Evolutionary conservation across 2,329 filamentous ascomycete species (phyloP), one percentile per base, ranked within the genome.

Genomic region (Pseudodiploospora longispora): DNA sequence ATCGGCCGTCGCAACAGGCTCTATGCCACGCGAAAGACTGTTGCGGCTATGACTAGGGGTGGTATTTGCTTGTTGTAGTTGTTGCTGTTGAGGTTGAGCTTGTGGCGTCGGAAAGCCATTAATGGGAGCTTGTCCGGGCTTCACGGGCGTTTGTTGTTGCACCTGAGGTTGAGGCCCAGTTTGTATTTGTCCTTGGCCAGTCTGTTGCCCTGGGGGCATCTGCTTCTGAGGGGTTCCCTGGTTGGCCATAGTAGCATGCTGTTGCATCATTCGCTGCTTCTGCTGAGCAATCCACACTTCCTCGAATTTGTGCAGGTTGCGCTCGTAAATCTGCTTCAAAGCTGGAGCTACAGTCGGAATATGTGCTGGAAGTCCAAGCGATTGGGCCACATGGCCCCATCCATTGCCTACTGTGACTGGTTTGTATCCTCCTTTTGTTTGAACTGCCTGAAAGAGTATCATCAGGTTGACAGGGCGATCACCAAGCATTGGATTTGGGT

Each of bases 281-380:
- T 79, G 78, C 53, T 77, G 75, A 31, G 72, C 68, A 32, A 75
- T 58, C 69, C 76, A 85, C 2, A 75, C 76, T 47, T 82, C 78
- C 59, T 96, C 90, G 51, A 95, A 96, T 30, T 82, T 76, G 28
- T 76, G 67, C 5, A 96, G 67, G 52, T 90, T 89, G 32, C 78
- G 74, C 55, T 89, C 83, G 62, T 93, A 95, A 6, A 87, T 74
- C 29, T 75, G 72, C 54, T 82, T 80, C 53, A 96, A 62, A 52
- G 93, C 82, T 46, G 78, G 75, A 2, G 80, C 73, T 0, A 86
- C 87, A 7, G 71, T 76, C 1, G 82, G 83, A 43, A 78, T 67
- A 50, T 87, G 83, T 42, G 74, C 71, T 0, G 75, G 75, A 39
- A 87, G 78, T 4, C 76, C 74, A 40, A 89, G 61, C 30, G 75